Base-by-base conservation (phyloP, 2,329 filamentous ascomycete genomes). In the Microcyclospora tardicrescens region DNA sequence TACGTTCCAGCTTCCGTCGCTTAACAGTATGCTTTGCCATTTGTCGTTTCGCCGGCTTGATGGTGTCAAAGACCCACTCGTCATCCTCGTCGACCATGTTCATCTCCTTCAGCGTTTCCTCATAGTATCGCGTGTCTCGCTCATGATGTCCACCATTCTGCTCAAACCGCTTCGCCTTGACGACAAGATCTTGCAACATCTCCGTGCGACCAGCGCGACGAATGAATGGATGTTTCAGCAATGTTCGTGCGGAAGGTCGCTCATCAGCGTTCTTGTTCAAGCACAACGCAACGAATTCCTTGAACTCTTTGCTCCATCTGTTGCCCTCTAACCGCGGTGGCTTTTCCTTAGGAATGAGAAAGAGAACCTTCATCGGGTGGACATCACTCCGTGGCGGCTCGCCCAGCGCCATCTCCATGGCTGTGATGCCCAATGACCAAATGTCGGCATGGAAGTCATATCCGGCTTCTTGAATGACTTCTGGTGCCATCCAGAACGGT, bases 401-500 rank as follows among this genome's bases (percentile, higher is more conserved):
- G 46, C 86, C 86, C 37, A 85, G 76, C 28, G 84, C 81, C 67
- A 94, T 72, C 59, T 94, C 86, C 61, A 93, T 85, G 10, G 86
- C 86, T 0, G 85, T 93, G 52, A 94, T 93, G 6, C 86, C 86
- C 33, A 94, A 64, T 0, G 84, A 93, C 86, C 86, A 94, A 41
- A 94, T 86, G 55, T 94, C 86, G 5, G 86, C 86, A 61, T 91
- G 91, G 66, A 84, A 91, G 59, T 89, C 85, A 49, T 80, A 79
- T 32, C 75, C 75, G 46, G 84, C 77, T 62, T 93, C 85, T 59
- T 93, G 81, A 49, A 94, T 94, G 28, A 94, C 86, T 57, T 94
- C 86, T 1, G 86, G 86, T 1, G 86, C 86, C 86, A 94, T 93
- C 86, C 86, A 94, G 57, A 93, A 94, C 0, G 91, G 91, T 0